A percentile compares a stretch with the other conserved stretches of the same genome.
Evolutionary conservation across 495 filamentous ascomycete genomes (phyloP).

Genomic region (Penicillium desertorum): DNA sequence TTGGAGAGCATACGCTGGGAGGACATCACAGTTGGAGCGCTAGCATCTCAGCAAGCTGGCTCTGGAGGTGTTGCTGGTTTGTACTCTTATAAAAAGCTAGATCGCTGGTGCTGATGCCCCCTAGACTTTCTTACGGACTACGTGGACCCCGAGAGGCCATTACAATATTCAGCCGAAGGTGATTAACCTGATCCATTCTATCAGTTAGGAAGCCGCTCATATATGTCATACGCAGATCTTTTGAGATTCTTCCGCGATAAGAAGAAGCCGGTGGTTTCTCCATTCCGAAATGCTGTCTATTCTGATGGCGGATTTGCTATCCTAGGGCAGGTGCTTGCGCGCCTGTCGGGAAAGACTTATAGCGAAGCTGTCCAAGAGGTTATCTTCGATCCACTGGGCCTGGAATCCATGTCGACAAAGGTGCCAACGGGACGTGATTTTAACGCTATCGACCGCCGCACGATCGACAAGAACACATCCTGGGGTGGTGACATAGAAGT

Average conservation of each 20-base stretch:
- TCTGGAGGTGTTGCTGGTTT: slow-evolving; percentile 31
- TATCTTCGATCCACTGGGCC: slow-evolving; percentile 39
- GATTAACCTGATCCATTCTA: not conserved
- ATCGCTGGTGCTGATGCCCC: not conserved
- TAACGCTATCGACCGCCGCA: slow-evolving; percentile 38
- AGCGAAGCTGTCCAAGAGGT: slow-evolving; percentile 38
- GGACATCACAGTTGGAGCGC: slow-evolving; percentile 40
- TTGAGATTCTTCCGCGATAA: slow-evolving; percentile 15
- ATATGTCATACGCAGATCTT: not conserved
- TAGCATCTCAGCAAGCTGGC: slow-evolving; percentile 44
- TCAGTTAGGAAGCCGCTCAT: not conserved
- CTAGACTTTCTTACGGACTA: not conserved
- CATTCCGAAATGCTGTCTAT: slow-evolving; percentile 36
- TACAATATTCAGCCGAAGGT: not conserved
- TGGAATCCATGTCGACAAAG: slow-evolving; percentile 42
- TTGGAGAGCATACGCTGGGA: slow-evolving; percentile 37
- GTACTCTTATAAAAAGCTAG: not conserved
- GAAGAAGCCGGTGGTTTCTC: slow-evolving; percentile 20
- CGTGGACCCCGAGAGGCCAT: not conserved
- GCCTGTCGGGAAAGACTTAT: slow-evolving; percentile 46
- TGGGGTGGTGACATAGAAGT: slow-evolving; percentile 7
- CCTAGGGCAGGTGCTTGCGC: slow-evolving; percentile 52
- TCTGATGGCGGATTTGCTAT: slow-evolving; percentile 25
- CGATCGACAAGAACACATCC: slow-evolving; percentile 18
- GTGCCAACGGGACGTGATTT: slow-evolving; percentile 26